phyloP scores from a whole-genome alignment of 1,284 basidiomycete species.

The Apiotrichum gamsii region DNA sequence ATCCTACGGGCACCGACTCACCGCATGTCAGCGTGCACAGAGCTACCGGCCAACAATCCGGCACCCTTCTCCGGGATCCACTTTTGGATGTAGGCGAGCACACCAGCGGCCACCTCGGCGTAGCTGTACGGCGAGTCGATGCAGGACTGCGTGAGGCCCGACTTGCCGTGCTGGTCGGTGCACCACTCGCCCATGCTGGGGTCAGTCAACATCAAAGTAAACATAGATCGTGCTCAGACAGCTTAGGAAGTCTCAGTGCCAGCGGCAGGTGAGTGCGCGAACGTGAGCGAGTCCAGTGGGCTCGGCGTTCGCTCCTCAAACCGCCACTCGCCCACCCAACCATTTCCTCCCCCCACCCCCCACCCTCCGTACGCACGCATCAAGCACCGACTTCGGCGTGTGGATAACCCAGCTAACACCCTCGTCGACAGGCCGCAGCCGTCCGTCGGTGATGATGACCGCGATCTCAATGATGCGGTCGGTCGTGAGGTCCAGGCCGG shows the following conservation, averaged over 20 bases:
- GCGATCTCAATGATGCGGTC: conserved; percentile 53
- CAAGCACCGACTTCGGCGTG: conserved; percentile 50
- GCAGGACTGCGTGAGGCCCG: conserved; percentile 45
- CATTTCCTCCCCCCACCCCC: no score
- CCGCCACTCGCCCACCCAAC: no score
- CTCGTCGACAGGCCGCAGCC: conserved; percentile 50
- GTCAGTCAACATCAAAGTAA: neutral
- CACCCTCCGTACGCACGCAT: no score
- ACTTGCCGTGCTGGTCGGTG: conserved; percentile 42
- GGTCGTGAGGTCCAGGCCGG: conserved; percentile 46
- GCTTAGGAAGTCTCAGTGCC: no score
- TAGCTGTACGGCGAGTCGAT: conserved; percentile 42
- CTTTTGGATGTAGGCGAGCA: conserved; percentile 49
- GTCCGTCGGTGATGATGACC: conserved; percentile 52
- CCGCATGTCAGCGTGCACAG: conserved; percentile 51
- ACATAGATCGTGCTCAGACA: no score
- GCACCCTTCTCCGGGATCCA: conserved; percentile 47
- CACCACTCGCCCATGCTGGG: conserved; percentile 49
- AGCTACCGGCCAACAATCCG: conserved; percentile 50
- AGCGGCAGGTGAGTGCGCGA: neutral
- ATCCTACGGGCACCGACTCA: conserved; percentile 14
- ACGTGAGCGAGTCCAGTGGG: neutral
- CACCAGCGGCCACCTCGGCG: conserved; percentile 41
- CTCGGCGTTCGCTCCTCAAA: no score
- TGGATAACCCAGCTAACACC: conserved; percentile 52